Evolutionary conservation across 148 eudicot genomes (phyloP).

Genomic region (Polygonum maritimum): DNA sequence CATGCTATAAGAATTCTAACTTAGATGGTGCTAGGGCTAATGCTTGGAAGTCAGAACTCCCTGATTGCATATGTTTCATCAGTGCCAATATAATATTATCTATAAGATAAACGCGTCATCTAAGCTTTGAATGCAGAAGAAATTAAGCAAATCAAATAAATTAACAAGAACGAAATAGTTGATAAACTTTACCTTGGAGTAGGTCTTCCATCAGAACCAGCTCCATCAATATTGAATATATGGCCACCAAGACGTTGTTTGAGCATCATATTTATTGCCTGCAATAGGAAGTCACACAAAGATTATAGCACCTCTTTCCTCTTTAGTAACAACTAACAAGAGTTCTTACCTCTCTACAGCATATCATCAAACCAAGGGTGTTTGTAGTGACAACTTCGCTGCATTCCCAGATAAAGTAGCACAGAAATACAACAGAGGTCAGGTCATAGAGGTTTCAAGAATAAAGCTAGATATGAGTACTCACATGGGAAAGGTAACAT

Average conservation of each 20-base stretch:
- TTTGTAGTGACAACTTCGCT: conserved; percentile 96
- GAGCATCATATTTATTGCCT: conserved; percentile 93
- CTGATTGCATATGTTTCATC: background rate
- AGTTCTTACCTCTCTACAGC: conserved; percentile 83
- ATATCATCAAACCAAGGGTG: conserved; percentile 96
- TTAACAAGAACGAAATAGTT: background rate
- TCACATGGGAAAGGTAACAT: conserved; percentile 5
- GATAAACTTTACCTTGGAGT: conserved; percentile 63
- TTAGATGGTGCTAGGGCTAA: background rate
- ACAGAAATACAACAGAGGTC: background rate
- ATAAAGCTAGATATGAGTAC: background rate
- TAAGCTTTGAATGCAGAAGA: background rate
- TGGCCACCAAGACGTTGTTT: conserved; percentile 88
- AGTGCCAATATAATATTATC: background rate
- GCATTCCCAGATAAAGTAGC: conserved; percentile 12
- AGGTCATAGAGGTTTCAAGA: background rate
- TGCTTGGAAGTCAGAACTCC: background rate
- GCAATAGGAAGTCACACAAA: conserved; percentile 17
- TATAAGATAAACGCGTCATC: background rate
- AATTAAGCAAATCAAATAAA: background rate
- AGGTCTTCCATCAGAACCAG: conserved; percentile 99
- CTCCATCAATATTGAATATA: conserved; percentile 92
- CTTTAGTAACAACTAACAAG: background rate
- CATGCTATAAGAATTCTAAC: background rate
- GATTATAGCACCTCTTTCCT: background rate